A percentile compares a stretch with the other conserved stretches of the same genome.
Conservation (phyloP, 2,329 filamentous ascomycete genomes). For the Clonostachys rhizophaga region DNA sequence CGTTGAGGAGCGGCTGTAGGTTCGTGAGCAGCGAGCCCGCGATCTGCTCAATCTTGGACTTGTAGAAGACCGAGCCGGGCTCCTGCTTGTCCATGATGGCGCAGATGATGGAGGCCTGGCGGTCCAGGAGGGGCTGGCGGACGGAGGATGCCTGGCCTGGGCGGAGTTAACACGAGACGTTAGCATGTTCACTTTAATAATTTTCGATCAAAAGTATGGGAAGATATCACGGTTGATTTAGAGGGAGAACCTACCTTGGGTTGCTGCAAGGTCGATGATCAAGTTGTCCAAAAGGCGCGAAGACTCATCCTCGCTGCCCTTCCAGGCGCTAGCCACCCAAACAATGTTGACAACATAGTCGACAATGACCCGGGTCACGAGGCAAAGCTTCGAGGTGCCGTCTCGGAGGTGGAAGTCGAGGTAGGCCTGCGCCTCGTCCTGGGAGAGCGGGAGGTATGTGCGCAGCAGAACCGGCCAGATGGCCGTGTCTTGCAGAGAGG, state of each 20-base stretch:
- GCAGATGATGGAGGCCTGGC: constrained; percentile 27
- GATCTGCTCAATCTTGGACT: constrained; percentile 32
- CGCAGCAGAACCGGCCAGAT: constrained; percentile 29
- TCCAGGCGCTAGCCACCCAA: constrained; percentile 32
- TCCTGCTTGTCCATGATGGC: constrained; percentile 26
- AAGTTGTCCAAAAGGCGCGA: background rate
- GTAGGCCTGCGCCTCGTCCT: constrained; percentile 30
- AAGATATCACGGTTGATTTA: background rate
- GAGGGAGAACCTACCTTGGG: constrained; percentile 18
- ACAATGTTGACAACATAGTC: constrained; percentile 35
- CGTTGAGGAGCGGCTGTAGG: constrained; percentile 31
- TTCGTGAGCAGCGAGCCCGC: constrained; percentile 28
- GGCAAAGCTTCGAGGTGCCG: constrained; percentile 30
- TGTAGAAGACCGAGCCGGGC: constrained; percentile 19
- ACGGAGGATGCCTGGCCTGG: constrained; percentile 24
- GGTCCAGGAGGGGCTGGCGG: constrained; percentile 32
- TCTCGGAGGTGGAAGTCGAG: constrained; percentile 32
- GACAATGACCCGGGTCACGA: constrained; percentile 34
- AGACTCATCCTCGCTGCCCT: constrained; percentile 19
- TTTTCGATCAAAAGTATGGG: background rate
- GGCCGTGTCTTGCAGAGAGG: constrained; percentile 17
- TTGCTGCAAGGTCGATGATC: constrained; percentile 4
- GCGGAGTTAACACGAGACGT: too few species aligned
- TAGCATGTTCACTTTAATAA: background rate
- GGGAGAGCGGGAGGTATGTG: constrained; percentile 28